Base-by-base conservation (phyloP, 2,329 filamentous ascomycete genomes). In the Monosporascus cannonballus region DNA sequence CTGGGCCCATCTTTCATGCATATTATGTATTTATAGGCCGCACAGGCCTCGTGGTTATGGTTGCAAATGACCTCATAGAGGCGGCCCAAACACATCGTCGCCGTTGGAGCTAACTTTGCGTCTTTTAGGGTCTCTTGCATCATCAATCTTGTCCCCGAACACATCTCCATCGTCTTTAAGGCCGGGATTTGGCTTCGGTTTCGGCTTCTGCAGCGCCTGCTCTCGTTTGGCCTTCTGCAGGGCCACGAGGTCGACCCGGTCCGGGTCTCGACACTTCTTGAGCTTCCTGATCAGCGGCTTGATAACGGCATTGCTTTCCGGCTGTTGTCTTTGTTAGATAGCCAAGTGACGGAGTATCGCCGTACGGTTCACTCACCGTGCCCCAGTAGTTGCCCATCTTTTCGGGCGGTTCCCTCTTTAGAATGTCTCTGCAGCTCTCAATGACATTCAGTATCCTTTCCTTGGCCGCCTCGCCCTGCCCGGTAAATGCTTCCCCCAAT, bases 231-330 rank as follows among this genome's bases (percentile, higher is more conserved):
- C 81, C 57, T 79, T 78, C 61, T 89, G 85, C 49, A 88, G 71
- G 47, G 83, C 84, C 18, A 90, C 84, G 3, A 92, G 69, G 67
- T 92, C 86, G 44, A 80, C 82, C 52, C 88, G 83, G 60, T 89
- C 85, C 0, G 88, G 87, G 62, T 93, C 88, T 53, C 85, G 77
- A 60, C 88, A 92, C 60, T 79, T 81, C 55, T 81, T 83, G n/a
- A 92, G 74, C 66, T 90, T 91, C 69, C 79, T 83, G 17, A 83
- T 77, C 14, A 90, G 69, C 0, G 79, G 77, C 42, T 80, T 81
- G 59, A 84, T 76, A 24, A 78, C 69, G 49, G 75, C 73, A 59
- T 68, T 70, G 52, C 66, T 71, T 52, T 76, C 79, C 56, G 70
- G 69, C 73, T 76, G 56, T 64, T 56, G 4, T 7, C 4, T 6